Evolutionary conservation across 148 eudicot genomes (phyloP).

Genomic region (Spergularia marina): DNA sequence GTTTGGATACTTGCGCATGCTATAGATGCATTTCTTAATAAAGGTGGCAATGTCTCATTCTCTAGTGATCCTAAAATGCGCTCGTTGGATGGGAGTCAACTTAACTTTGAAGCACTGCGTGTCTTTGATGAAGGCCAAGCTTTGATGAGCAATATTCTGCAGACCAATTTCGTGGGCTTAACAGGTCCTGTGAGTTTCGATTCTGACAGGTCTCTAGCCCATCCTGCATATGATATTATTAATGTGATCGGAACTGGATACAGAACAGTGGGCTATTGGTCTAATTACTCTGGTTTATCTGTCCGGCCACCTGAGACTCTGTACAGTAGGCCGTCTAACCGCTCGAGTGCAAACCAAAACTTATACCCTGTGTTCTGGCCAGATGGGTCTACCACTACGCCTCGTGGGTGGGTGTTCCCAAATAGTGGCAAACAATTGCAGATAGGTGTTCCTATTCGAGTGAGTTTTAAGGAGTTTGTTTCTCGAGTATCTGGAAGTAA

Average conservation of each 20-base stretch:
- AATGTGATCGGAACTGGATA: conserved; percentile 82
- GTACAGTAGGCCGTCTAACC: conserved; percentile 52
- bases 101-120: conserved; percentile 60
- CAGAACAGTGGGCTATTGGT: conserved; percentile 81
- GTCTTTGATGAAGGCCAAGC: conserved; percentile 72
- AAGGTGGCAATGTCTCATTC: conserved; percentile 75
- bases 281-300: conserved; percentile 80
- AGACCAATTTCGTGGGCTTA: conserved; percentile 67
- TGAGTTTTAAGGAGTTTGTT: conserved; percentile 73
- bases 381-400: conserved; percentile 54
- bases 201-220: conserved; percentile 48
- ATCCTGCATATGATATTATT: conserved; percentile 78
- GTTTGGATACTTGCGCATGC: conserved; percentile 89
- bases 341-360: conserved; percentile 51
- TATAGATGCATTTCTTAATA: conserved; percentile 60
- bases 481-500: conserved; percentile 54
- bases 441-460: conserved; percentile 80
- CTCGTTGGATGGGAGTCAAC: conserved; percentile 29
- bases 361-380: conserved; percentile 80
- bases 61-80: conserved; percentile 49
- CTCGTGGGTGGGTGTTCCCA: conserved; percentile 99
- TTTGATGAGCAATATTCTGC: conserved; percentile 50
- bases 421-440: conserved; percentile 62
- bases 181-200: conserved; percentile 72
- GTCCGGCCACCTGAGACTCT: conserved; percentile 61